Percentiles rank a stretch among this genome's conserved stretches.
Evolutionary conservation across 2,329 filamentous ascomycete genomes (phyloP).

Genomic region (Pseudocercospora vitis): DNA sequence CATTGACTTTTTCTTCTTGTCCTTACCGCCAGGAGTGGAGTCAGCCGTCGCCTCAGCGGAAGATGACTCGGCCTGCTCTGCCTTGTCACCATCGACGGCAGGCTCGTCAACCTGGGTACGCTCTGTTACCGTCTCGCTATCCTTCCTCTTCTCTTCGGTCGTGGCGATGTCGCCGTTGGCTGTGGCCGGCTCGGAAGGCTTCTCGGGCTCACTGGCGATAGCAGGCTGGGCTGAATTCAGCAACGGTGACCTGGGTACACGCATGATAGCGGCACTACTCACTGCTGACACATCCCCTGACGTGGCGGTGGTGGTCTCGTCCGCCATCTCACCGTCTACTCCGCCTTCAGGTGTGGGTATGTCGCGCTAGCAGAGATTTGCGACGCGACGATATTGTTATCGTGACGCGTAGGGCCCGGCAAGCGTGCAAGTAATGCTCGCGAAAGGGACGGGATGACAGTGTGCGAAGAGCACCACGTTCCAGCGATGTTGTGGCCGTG

Average conservation of each 20-base stretch:
- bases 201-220: slow-evolving; percentile 17
- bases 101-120: slow-evolving; percentile 31
- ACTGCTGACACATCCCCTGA: slow-evolving; percentile 33
- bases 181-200: slow-evolving; percentile 24
- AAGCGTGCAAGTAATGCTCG: slow-evolving; percentile 15
- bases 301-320: slow-evolving; percentile 31
- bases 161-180: slow-evolving; percentile 30
- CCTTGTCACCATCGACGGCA: slow-evolving; percentile 28
- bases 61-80: slow-evolving; percentile 27
- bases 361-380: slow-evolving; percentile 25
- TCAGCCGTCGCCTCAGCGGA: slow-evolving; percentile 25
- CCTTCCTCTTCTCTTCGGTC: slow-evolving; percentile 27
- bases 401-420: slow-evolving; percentile 22
- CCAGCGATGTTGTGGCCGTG: slow-evolving; percentile 23
- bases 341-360: slow-evolving; percentile 13
- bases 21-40: slow-evolving; percentile 33
- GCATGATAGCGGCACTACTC: slow-evolving; percentile 22
- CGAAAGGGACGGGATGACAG: slow-evolving; percentile 11
- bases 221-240: slow-evolving; percentile 30
- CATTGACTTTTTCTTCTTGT: slow-evolving; percentile 59
- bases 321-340: slow-evolving; percentile 32
- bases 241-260: slow-evolving; percentile 21
- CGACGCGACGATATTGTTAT: slow-evolving; percentile 27
- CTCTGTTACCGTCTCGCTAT: slow-evolving; percentile 31
- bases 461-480: slow-evolving; percentile 12